Evolutionary conservation across 352 stramenopile species (phyloP), one percentile per base, ranked within the genome.

Genomic region (Plasmopara halstedii): DNA sequence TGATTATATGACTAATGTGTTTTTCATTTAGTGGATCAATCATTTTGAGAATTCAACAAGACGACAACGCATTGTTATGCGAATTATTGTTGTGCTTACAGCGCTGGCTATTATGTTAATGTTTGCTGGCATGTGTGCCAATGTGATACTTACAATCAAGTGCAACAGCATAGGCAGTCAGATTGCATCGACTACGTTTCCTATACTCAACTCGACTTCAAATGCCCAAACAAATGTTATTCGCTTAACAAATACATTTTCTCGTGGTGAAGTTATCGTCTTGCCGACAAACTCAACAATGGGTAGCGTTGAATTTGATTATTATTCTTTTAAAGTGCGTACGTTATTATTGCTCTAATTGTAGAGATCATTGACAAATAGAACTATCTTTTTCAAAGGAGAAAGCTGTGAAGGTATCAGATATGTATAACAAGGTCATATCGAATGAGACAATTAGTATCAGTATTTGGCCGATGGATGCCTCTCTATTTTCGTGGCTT

Each of bases 81-180:
- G 71, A 20, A 29, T 87, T 14, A 56, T 64, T 1, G 56, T 69
- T 15, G 51, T 75, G 17, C 20, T 83, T 3, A 68, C 78, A 33
- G 33, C 75, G 8, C 38, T 86, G 2, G 65, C 55, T 1, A 56
- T 87, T 17, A 50, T 61, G 13, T 72, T 87, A 34, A 72, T 90
- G 25, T 60, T 78, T 26, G 69, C 61, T 0, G 52, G 79, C 17
- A 70, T 79, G 58, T 67, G 61, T 35, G 57, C 72, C 26, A 90
- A 78, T 39, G 70, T 87, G 7, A 65, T 85, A 17, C 83, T 90
- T 27, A 55, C 73, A 9, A 64, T 71, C 10, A 83, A 90, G 47
- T 86, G 78, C 58, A 72, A 64, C 51, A 77, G 64, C 17, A 83
- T 87, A 20, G 67, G 71, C 42, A 81, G 67, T 48, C 50, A 64